phyloP scores from a whole-genome alignment of 163 green algal species.

The Scenedesmus sp. region DNA sequence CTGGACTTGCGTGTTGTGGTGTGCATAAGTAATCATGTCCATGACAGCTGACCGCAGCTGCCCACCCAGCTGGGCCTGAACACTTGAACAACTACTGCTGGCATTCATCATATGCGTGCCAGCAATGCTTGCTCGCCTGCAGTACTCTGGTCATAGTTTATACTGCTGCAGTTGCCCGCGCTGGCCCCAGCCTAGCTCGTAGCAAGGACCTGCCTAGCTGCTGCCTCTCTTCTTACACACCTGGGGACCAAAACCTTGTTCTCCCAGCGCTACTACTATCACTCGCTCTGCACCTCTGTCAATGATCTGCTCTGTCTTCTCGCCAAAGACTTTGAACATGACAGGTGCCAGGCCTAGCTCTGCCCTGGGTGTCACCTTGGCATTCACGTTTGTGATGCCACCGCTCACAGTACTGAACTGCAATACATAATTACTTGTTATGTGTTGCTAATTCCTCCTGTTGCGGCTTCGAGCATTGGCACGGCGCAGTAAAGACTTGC shows the following conservation, averaged over 20 bases:
- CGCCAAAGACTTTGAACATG: constrained; percentile 82
- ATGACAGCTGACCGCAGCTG: not conserved
- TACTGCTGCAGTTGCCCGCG: not conserved
- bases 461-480: not conserved
- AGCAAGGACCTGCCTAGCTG: not conserved
- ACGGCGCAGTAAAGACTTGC: not conserved
- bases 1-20: not conserved
- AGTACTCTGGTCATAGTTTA: not conserved
- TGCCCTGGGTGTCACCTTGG: constrained; percentile 70
- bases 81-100: not conserved
- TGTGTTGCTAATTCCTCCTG: not conserved
- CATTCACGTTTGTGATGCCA: constrained; percentile 91
- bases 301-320: constrained; percentile 92
- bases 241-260: constrained; percentile 88
- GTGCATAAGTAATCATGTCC: not conserved
- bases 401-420: constrained; percentile 82
- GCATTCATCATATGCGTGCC: not conserved
- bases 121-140: not conserved
- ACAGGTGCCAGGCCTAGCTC: constrained; percentile 46
- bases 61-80: not conserved
- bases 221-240: constrained; percentile 51
- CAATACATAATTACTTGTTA: not conserved
- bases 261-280: constrained; percentile 74
- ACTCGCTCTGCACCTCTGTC: constrained; percentile 81
- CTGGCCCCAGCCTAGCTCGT: not conserved